phyloP scores from a whole-genome alignment of 176 grass and related monocot species.

The Raddia guianensis region DNA sequence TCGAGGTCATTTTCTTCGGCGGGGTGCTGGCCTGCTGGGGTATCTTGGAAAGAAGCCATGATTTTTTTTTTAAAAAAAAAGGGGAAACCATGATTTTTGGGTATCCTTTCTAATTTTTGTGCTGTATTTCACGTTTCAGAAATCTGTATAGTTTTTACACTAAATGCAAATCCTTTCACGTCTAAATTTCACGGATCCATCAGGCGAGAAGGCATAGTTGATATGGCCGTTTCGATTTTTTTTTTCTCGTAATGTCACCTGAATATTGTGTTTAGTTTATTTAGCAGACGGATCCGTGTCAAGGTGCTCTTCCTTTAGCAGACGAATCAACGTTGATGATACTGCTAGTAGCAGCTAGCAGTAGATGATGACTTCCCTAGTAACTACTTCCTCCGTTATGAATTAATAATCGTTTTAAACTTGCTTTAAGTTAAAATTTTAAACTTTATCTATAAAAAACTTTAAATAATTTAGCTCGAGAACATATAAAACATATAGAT shows the following conservation, averaged over 20 bases:
- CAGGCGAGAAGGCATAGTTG: too few species aligned
- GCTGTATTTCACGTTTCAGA: not conserved
- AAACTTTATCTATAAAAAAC: too few species aligned
- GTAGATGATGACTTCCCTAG: too few species aligned
- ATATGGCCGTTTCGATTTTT: not conserved
- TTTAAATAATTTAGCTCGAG: too few species aligned
- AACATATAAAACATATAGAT: too few species aligned
- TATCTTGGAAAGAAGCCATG: not conserved
- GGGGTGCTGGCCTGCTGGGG: not conserved
- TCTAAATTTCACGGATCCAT: too few species aligned
- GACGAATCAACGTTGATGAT: not conserved
- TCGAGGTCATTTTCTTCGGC: not conserved
- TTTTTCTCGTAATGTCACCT: not conserved
- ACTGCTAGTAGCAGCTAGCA: not conserved
- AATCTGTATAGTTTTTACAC: not conserved
- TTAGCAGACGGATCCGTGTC: not conserved
- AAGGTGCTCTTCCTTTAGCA: constrained; percentile 2
- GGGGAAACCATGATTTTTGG: too few species aligned
- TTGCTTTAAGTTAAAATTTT: too few species aligned
- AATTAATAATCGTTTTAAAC: too few species aligned
- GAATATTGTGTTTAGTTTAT: not conserved
- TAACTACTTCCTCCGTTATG: too few species aligned
- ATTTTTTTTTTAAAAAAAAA: too few species aligned
- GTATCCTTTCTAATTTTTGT: not conserved
- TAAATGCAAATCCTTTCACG: not conserved